phyloP scores from a whole-genome alignment of 1,284 basidiomycete genomes.

The Mycena citricolor region DNA sequence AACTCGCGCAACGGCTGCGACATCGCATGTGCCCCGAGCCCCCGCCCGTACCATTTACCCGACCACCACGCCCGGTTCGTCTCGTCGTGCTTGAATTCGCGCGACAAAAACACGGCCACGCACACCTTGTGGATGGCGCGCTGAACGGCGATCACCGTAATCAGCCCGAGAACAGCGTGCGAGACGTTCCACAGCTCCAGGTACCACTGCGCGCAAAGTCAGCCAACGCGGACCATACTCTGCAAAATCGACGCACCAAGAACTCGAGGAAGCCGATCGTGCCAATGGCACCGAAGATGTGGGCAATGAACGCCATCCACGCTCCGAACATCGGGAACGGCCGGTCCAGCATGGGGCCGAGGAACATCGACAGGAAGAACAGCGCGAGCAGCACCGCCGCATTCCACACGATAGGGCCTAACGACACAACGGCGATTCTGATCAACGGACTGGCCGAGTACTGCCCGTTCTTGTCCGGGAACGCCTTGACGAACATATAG shows the following conservation, averaged over 20 bases:
- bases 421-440: constrained; percentile 88
- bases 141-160: constrained; percentile 86
- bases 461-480: constrained; percentile 69
- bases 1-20: constrained; percentile 89
- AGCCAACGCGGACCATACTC: constrained; percentile 16
- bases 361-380: constrained; percentile 90
- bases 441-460: constrained; percentile 77
- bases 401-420: constrained; percentile 97
- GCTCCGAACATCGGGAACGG: constrained; percentile 86
- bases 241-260: constrained; percentile 59
- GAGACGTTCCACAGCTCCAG: constrained; percentile 90
- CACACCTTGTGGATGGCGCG: constrained; percentile 89
- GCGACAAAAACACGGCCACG: constrained; percentile 88
- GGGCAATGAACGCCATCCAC: constrained; percentile 86
- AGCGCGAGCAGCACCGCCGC: constrained; percentile 82
- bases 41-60: constrained; percentile 93
- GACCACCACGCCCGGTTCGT: constrained; percentile 98
- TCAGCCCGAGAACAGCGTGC: constrained; percentile 87
- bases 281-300: constrained; percentile 77
- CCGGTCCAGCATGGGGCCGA: constrained; percentile 88
- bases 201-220: constrained; percentile 69
- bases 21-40: constrained; percentile 83
- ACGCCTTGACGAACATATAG: constrained; percentile 89
- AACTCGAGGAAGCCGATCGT: constrained; percentile 95
- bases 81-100: constrained; percentile 97